A percentile compares a stretch with the other conserved stretches of the same genome.
Evolutionary conservation across 345 rosid genomes (phyloP).

Genomic region (Gynandropsis gynandra): DNA sequence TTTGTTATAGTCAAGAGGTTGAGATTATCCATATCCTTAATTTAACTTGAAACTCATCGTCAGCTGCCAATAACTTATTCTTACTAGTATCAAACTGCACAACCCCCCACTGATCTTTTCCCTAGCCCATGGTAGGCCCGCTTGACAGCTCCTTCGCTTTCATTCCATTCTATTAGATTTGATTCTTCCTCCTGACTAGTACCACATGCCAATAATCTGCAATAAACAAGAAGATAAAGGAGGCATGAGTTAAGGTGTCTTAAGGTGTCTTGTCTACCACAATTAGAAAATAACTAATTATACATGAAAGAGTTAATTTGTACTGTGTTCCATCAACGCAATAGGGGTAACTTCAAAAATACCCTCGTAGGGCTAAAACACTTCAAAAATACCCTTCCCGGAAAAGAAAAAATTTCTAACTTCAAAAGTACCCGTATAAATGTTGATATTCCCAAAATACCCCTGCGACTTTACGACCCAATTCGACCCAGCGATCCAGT

Average conservation of each 20-base stretch:
- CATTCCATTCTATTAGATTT: constrained; percentile 64
- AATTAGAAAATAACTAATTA: no score
- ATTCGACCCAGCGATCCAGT: no score
- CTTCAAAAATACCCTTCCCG: no score
- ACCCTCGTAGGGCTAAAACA: no score
- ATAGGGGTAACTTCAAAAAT: no score
- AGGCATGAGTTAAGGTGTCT: constrained; percentile 17
- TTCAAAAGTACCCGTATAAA: no score
- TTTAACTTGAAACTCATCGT: constrained; percentile 61
- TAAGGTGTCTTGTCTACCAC: no score
- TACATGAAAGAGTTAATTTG: no score
- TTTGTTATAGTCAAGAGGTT: constrained; percentile 42
- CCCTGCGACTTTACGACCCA: no score
- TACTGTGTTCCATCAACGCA: no score
- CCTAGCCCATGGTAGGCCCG: constrained; percentile 54
- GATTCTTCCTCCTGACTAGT: constrained; percentile 63
- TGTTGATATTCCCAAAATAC: no score
- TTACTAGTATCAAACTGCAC: constrained; percentile 65
- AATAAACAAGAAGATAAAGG: constrained; percentile 3
- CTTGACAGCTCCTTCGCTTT: constrained; percentile 65
- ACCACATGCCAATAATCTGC: constrained; percentile 62
- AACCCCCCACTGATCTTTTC: constrained; percentile 52
- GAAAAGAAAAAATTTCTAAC: no score
- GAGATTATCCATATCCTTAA: constrained; percentile 70
- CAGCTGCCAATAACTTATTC: constrained; percentile 59